Evolutionary conservation across 345 rosid genomes (phyloP).

Genomic region (Moricandia arvensis): DNA sequence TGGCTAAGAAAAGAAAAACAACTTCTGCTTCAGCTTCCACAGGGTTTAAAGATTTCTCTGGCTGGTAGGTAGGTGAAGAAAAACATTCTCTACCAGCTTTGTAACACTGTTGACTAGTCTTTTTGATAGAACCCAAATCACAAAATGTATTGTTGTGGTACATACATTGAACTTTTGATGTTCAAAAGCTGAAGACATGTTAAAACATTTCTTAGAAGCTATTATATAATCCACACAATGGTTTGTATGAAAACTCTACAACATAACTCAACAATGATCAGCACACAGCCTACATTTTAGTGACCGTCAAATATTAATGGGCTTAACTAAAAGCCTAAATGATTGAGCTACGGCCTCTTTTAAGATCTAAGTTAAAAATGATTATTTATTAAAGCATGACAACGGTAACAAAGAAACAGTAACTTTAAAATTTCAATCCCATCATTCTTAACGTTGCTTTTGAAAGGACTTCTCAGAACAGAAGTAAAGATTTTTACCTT

Average conservation of each 20-base stretch:
- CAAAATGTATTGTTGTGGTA: background rate
- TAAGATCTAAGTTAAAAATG: too few species aligned
- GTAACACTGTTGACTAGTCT: slow-evolving; percentile 26
- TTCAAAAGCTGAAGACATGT: slow-evolving; percentile 3
- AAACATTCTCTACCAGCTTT: background rate
- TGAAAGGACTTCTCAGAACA: too few species aligned
- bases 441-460: too few species aligned
- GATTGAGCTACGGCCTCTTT: too few species aligned
- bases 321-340: too few species aligned
- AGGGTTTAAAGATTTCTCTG: slow-evolving; percentile 75
- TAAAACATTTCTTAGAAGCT: slow-evolving; percentile 13
- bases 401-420: too few species aligned
- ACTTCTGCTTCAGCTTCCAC: slow-evolving; percentile 39
- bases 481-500: too few species aligned
- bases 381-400: too few species aligned
- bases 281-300: too few species aligned
- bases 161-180: background rate
- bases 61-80: slow-evolving; percentile 50
- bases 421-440: too few species aligned
- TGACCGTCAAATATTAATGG: too few species aligned
- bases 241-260: slow-evolving; percentile 14
- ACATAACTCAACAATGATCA: background rate
- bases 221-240: slow-evolving; percentile 6
- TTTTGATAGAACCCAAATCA: slow-evolving; percentile 12
- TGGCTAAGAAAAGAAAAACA: slow-evolving; percentile 66